phyloP scores from a whole-genome alignment of 2,329 filamentous ascomycete genomes.

The Cadophora luteo-olivacea region DNA sequence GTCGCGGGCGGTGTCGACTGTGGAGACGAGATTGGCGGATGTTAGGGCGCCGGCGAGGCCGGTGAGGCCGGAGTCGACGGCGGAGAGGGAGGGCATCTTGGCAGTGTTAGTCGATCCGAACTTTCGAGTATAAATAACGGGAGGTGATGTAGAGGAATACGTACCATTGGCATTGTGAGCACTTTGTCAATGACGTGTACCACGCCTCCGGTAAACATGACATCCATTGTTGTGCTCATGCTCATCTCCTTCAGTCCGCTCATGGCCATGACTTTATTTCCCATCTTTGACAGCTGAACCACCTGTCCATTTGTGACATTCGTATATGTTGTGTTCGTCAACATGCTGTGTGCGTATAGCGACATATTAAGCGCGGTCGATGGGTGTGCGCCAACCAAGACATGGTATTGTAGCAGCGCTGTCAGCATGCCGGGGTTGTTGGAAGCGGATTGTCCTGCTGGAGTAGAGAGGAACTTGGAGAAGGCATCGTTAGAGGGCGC shows the following conservation, averaged over 20 bases:
- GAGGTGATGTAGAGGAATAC: neutral
- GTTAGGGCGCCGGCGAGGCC: slow-evolving; percentile 44
- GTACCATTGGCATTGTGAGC: slow-evolving; percentile 50
- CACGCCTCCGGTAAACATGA: slow-evolving; percentile 57
- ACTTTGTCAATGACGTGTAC: slow-evolving; percentile 59
- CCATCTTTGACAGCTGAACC: slow-evolving; percentile 49
- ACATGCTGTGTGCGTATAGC: slow-evolving; percentile 49
- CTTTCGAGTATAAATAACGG: neutral
- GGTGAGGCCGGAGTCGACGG: slow-evolving; percentile 45
- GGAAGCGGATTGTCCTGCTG: slow-evolving; percentile 30
- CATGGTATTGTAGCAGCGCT: slow-evolving; percentile 42
- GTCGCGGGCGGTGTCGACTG: slow-evolving; percentile 51
- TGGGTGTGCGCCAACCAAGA: slow-evolving; percentile 39
- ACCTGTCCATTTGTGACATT: slow-evolving; percentile 57
- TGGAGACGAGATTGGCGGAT: slow-evolving; percentile 41
- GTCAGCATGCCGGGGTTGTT: slow-evolving; percentile 46
- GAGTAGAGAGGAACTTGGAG: slow-evolving; percentile 40
- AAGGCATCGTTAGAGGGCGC: slow-evolving; percentile 45
- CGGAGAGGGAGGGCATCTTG: slow-evolving; percentile 43
- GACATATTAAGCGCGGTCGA: slow-evolving; percentile 40
- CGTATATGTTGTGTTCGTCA: slow-evolving; percentile 50
- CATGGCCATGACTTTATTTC: slow-evolving; percentile 48
- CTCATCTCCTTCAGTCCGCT: slow-evolving; percentile 39
- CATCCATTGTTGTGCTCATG: slow-evolving; percentile 44
- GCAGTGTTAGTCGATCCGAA: neutral